Conservation (phyloP, 1,284 basidiomycete genomes). For the Papiliotrema fonsecae region DNA sequence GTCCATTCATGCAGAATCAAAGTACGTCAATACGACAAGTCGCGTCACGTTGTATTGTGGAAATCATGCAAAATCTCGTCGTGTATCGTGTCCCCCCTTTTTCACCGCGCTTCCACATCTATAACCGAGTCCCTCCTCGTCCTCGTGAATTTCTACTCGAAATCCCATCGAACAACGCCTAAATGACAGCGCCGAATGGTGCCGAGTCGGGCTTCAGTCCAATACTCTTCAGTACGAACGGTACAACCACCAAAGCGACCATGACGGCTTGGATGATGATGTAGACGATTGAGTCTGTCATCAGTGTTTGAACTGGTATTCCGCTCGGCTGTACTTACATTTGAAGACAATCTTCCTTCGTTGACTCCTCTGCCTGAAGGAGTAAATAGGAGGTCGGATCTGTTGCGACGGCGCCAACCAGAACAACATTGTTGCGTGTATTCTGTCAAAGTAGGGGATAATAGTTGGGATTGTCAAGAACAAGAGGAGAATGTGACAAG, state of each 20-base stretch:
- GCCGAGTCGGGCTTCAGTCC: slow-evolving; percentile 55
- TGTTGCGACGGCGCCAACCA: slow-evolving; percentile 66
- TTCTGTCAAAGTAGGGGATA: slow-evolving; percentile 77
- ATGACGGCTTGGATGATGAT: slow-evolving; percentile 68
- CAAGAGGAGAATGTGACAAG: slow-evolving; percentile 59
- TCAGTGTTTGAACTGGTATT: not conserved
- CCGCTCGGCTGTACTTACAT: slow-evolving; percentile 28
- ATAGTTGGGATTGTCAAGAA: slow-evolving; percentile 73
- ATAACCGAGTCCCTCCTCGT: too few relatives aligned
- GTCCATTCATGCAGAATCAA: not conserved
- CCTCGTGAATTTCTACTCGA: too few relatives aligned
- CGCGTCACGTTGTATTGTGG: too few relatives aligned
- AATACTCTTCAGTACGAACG: slow-evolving; percentile 58
- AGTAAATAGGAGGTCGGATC: slow-evolving; percentile 89
- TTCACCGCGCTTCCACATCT: too few relatives aligned
- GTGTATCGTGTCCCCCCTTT: too few relatives aligned
- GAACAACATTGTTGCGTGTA: slow-evolving; percentile 81
- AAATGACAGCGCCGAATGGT: slow-evolving; percentile 40
- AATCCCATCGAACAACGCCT: too few relatives aligned
- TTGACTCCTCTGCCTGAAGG: slow-evolving; percentile 77
- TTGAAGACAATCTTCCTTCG: slow-evolving; percentile 72
- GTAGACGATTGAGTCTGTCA: slow-evolving; percentile 67
- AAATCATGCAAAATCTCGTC: too few relatives aligned
- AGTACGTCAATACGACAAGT: not conserved
- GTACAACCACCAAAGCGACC: slow-evolving; percentile 57